These are phyloP conservation scores for Hevea brasiliensis DNA, from an alignment of 345 rosid species.

Conservation along the genomic window DNA sequence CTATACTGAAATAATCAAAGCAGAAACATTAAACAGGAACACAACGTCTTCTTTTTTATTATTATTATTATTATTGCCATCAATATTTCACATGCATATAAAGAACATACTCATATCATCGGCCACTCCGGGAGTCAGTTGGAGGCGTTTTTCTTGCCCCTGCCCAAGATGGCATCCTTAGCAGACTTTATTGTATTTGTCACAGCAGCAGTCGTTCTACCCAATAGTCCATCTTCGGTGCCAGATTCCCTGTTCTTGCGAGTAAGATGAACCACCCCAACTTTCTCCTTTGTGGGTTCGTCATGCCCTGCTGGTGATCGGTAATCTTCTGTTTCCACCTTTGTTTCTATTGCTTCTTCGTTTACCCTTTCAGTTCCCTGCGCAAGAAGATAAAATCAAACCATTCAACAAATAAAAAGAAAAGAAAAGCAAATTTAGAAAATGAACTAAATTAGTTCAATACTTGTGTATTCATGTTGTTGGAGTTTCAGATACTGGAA, in stretches of 20 bases:
- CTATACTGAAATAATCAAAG: no score
- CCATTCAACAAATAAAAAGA: no score
- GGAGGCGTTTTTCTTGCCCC: slow-evolving; percentile 5
- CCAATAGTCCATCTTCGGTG: slow-evolving; percentile 15
- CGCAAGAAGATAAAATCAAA: neutral
- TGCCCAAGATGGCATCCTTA: slow-evolving; percentile 34
- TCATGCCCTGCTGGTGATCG: slow-evolving; percentile 29
- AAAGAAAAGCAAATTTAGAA: neutral
- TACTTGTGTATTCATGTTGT: slow-evolving; percentile 26
- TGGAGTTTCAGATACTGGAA: neutral
- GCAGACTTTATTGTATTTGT: slow-evolving; percentile 30
- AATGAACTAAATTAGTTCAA: neutral
- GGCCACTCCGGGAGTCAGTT: neutral
- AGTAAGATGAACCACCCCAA: slow-evolving; percentile 40
- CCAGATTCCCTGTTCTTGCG: slow-evolving; percentile 12
- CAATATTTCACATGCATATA: neutral
- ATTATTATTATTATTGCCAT: neutral
- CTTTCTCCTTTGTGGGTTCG: slow-evolving; percentile 31
- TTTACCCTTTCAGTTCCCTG: slow-evolving; percentile 34
- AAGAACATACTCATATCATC: neutral
- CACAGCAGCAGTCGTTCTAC: slow-evolving; percentile 28
- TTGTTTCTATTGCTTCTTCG: slow-evolving; percentile 30
- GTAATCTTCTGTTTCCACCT: slow-evolving; percentile 37
- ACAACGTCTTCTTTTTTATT: no score
- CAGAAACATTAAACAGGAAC: no score